Percentiles rank a stretch among this genome's conserved stretches.
Conservation (phyloP, 2,329 filamentous ascomycete species). For the Rhinocladiella similis region DNA sequence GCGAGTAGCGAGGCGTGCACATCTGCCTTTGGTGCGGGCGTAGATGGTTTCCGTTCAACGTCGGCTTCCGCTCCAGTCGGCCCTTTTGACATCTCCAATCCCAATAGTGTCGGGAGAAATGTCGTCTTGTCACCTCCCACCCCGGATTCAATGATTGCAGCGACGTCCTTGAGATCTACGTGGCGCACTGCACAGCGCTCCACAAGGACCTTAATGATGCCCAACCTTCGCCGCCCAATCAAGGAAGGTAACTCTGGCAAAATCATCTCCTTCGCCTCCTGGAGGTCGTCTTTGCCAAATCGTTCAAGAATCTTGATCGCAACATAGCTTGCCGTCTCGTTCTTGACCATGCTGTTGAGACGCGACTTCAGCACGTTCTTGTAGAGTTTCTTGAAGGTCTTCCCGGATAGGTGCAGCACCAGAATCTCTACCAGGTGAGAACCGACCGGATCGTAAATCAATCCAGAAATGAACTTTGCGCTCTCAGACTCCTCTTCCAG, state of each 20-base stretch:
- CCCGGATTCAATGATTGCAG: constrained; percentile 57
- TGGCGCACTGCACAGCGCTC: constrained; percentile 75
- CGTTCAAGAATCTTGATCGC: constrained; percentile 80
- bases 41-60: constrained; percentile 46
- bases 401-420: constrained; percentile 76
- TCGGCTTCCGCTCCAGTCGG: constrained; percentile 50
- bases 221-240: constrained; percentile 72
- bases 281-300: constrained; percentile 81
- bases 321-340: constrained; percentile 87
- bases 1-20: constrained; percentile 81
- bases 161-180: constrained; percentile 57
- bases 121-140: constrained; percentile 53
- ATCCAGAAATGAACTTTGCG: constrained; percentile 77
- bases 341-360: constrained; percentile 78
- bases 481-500: constrained; percentile 72
- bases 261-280: constrained; percentile 70
- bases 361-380: constrained; percentile 75
- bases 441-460: constrained; percentile 87
- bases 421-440: constrained; percentile 88
- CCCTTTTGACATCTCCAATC: constrained; percentile 50
- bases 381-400: constrained; percentile 87
- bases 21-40: constrained; percentile 24
- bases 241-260: constrained; percentile 71
- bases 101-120: constrained; percentile 62
- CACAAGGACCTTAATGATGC: constrained; percentile 77